Evolutionary conservation across 805 yeast species (phyloP).

Genomic region (Lachancea waltii): DNA sequence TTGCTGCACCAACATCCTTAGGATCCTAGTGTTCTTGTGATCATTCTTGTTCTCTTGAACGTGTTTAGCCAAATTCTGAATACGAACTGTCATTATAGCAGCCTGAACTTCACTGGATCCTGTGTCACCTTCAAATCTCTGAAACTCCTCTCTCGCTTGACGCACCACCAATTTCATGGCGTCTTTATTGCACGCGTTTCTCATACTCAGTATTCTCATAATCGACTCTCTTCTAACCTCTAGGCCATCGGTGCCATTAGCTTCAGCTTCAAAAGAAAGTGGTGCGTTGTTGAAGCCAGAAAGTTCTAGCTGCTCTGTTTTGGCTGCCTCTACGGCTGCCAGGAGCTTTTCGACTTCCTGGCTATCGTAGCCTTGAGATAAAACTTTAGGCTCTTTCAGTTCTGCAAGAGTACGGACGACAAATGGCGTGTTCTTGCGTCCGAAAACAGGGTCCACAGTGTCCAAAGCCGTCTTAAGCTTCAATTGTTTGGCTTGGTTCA

Average conservation of each 20-base stretch:
- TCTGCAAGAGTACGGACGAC: slow-evolving; percentile 60
- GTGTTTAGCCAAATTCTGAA: slow-evolving; percentile 72
- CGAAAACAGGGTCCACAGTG: slow-evolving; percentile 79
- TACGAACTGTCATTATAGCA: slow-evolving; percentile 76
- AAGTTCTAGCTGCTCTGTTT: slow-evolving; percentile 21
- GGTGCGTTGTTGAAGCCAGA: slow-evolving; percentile 23
- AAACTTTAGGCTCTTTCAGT: slow-evolving; percentile 55
- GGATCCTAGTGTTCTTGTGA: slow-evolving; percentile 55
- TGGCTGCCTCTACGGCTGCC: slow-evolving; percentile 44
- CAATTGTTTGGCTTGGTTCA: slow-evolving; percentile 32
- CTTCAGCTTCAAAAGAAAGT: slow-evolving; percentile 15
- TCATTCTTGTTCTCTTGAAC: slow-evolving; percentile 68
- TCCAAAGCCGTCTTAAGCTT: slow-evolving; percentile 27
- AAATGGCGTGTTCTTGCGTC: slow-evolving; percentile 60
- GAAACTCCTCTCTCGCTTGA: slow-evolving; percentile 73
- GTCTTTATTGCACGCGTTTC: slow-evolving; percentile 59
- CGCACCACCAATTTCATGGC: slow-evolving; percentile 49
- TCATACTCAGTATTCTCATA: slow-evolving; percentile 63
- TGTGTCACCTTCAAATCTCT: slow-evolving; percentile 80
- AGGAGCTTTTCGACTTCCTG: slow-evolving; percentile 68
- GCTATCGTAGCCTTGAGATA: slow-evolving; percentile 52
- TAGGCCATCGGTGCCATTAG: slow-evolving; percentile 32
- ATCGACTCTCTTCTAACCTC: slow-evolving; percentile 62
- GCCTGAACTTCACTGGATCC: slow-evolving; percentile 97
- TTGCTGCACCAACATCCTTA: slow-evolving; percentile 80